Conservation (phyloP, 352 stramenopile genomes). For the Pythium coloratum region DNA sequence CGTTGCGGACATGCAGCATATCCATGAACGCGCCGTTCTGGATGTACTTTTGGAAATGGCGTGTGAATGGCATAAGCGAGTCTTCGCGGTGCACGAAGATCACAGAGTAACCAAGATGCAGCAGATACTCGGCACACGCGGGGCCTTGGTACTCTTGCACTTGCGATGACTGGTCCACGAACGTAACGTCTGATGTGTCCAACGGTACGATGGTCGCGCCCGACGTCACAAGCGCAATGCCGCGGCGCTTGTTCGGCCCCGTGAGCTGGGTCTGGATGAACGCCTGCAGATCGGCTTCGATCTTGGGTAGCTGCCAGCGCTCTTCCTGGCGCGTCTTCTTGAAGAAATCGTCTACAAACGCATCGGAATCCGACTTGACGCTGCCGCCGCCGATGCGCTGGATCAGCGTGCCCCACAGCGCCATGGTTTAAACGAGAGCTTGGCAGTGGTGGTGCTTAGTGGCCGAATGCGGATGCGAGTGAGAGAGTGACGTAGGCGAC, state of each 20-base stretch:
- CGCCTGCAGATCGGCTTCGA: constrained; percentile 42
- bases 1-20: constrained; percentile 67
- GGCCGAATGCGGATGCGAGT: constrained; percentile 8
- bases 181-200: constrained; percentile 58
- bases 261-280: constrained; percentile 62
- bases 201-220: constrained; percentile 80
- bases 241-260: constrained; percentile 39
- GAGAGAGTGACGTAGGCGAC: constrained; percentile 11
- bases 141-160: constrained; percentile 77
- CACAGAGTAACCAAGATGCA: constrained; percentile 78
- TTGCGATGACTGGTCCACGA: constrained; percentile 72
- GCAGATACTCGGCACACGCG: constrained; percentile 75
- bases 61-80: constrained; percentile 79
- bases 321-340: constrained; percentile 66
- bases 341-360: constrained; percentile 82
- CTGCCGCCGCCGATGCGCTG: constrained; percentile 63
- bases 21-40: constrained; percentile 80
- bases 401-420: constrained; percentile 78
- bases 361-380: constrained; percentile 62
- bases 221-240: constrained; percentile 80
- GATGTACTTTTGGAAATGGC: constrained; percentile 84
- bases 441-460: background rate
- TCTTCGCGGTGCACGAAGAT: constrained; percentile 81
- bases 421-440: constrained; percentile 36
- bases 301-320: constrained; percentile 46